Evolutionary conservation across 192 early-diverging fungal genomes (phyloP).

Genomic region (Linderina pennispora): DNA sequence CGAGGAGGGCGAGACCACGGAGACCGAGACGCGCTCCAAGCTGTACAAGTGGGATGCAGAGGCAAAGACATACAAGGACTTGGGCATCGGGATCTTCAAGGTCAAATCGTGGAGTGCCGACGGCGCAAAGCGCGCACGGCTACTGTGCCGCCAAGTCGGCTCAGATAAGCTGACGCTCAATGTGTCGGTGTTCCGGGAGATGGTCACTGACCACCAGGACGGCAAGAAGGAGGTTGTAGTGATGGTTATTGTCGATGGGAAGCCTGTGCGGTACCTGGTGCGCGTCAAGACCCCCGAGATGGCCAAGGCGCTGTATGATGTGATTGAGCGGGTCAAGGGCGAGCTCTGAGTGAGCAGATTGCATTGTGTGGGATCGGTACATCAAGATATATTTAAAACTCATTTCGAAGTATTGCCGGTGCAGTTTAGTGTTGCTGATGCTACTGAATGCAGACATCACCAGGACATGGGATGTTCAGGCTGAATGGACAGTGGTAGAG

Average conservation of each 20-base stretch:
- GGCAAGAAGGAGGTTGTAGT: conserved; percentile 39
- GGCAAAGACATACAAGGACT: conserved; percentile 26
- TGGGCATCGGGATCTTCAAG: conserved; percentile 37
- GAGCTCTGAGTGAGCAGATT: background rate
- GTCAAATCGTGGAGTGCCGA: conserved; percentile 23
- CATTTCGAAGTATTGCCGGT: too few species aligned
- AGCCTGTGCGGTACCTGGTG: conserved; percentile 25
- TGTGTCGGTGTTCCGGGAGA: conserved; percentile 38
- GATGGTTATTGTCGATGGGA: conserved; percentile 24
- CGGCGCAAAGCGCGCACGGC: conserved; percentile 11
- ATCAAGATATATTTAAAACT: too few species aligned
- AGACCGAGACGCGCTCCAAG: conserved; percentile 31
- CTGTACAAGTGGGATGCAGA: conserved; percentile 37
- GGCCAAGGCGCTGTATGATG: conserved; percentile 1
- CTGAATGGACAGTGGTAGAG: too few species aligned
- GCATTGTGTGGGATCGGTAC: too few species aligned
- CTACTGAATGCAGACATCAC: too few species aligned
- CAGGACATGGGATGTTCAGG: too few species aligned
- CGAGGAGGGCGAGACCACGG: conserved; percentile 44
- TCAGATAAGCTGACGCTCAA: conserved; percentile 46
- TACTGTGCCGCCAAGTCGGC: conserved; percentile 45
- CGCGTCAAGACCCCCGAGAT: conserved; percentile 25
- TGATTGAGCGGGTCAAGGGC: background rate
- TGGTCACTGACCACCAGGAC: conserved; percentile 23
- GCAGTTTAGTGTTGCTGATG: too few species aligned